Evolutionary conservation across 2,329 filamentous ascomycete genomes (phyloP).

Genomic region (Colletotrichum tamarilloi): DNA sequence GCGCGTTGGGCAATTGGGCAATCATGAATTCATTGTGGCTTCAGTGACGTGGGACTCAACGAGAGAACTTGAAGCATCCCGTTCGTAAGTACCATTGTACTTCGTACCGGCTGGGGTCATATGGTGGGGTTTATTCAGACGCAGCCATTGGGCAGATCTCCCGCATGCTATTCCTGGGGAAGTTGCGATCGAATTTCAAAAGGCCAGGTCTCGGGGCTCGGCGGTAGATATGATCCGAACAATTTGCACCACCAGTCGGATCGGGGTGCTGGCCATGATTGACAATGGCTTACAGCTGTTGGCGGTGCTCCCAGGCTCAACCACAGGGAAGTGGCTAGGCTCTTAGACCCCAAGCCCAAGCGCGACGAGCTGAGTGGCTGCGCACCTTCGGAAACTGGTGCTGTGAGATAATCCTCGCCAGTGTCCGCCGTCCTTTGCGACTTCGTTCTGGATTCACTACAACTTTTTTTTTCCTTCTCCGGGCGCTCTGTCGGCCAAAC

Average conservation of each 20-base stretch:
- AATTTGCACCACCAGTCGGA: background rate
- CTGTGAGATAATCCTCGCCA: constrained; percentile 31
- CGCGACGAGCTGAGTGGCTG: constrained; percentile 27
- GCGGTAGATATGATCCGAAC: constrained; percentile 18
- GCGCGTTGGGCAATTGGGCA: background rate
- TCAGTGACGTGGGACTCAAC: constrained; percentile 21
- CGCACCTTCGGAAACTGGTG: constrained; percentile 7
- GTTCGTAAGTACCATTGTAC: background rate
- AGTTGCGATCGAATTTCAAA: constrained; percentile 25
- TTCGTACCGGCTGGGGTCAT: background rate
- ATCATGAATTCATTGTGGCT: background rate
- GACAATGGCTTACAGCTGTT: background rate
- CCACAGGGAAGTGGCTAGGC: constrained; percentile 24
- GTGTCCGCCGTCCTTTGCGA: constrained; percentile 26
- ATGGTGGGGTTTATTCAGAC: background rate
- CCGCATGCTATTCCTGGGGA: constrained; percentile 23
- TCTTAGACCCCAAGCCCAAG: constrained; percentile 18
- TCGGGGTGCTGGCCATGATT: background rate
- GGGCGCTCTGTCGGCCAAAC: background rate
- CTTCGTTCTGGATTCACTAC: constrained; percentile 6
- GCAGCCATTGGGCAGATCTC: constrained; percentile 30
- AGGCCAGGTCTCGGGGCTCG: constrained; percentile 19
- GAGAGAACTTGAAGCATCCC: background rate
- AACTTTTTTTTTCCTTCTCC: background rate
- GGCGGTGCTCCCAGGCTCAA: constrained; percentile 11